Evolutionary conservation across 2,329 filamentous ascomycete genomes (phyloP).

Genomic region (Myriosclerotinia scirpicola): DNA sequence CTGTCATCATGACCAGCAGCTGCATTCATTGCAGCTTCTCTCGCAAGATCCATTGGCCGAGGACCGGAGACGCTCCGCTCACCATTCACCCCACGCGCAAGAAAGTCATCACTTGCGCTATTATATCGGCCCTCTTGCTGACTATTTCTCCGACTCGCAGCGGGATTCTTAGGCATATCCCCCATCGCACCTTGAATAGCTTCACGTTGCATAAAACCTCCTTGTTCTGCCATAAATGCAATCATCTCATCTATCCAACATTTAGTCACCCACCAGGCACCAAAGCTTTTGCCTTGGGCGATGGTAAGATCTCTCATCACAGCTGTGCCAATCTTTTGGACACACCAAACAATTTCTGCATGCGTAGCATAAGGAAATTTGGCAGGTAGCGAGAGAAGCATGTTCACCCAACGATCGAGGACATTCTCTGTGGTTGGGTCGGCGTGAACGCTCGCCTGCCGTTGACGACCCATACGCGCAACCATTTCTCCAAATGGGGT

Average conservation of each 20-base stretch:
- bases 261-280: conserved; percentile 94
- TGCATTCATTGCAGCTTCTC: conserved; percentile 48
- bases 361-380: conserved; percentile 74
- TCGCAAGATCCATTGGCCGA: conserved; percentile 43
- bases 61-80: conserved; percentile 31
- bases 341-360: conserved; percentile 72
- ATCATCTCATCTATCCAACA: conserved; percentile 96
- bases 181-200: conserved; percentile 42
- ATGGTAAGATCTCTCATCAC: conserved; percentile 81
- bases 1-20: conserved; percentile 66
- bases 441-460: conserved; percentile 43
- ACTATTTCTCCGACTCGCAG: conserved; percentile 32
- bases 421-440: conserved; percentile 60
- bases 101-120: conserved; percentile 39
- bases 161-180: conserved; percentile 32
- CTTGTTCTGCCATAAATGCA: conserved; percentile 83
- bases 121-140: conserved; percentile 39
- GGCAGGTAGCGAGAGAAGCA: conserved; percentile 65
- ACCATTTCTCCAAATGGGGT: conserved; percentile 61
- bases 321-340: conserved; percentile 72
- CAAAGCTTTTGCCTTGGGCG: conserved; percentile 74
- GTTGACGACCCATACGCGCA: conserved; percentile 47
- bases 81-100: conserved; percentile 30
- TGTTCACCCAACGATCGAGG: conserved; percentile 75
- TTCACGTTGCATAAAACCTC: conserved; percentile 75